Conservation (phyloP, 2,329 filamentous ascomycete species). For the Piedraia hortae region DNA sequence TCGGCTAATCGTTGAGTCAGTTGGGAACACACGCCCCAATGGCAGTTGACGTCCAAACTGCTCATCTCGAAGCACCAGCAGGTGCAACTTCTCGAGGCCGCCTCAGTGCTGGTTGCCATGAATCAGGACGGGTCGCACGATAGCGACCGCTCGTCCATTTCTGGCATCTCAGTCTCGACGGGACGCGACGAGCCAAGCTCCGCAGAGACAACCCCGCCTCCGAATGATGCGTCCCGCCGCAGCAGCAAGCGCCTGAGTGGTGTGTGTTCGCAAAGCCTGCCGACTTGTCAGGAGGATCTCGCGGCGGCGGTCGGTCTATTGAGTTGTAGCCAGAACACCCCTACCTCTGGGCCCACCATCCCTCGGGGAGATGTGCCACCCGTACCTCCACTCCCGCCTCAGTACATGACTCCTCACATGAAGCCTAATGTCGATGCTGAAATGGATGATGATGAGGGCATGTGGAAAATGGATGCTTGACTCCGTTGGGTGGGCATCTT, state of each 20-base stretch:
- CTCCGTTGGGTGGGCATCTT: no score
- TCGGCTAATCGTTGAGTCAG: slow-evolving; percentile 23
- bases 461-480: slow-evolving; percentile 94
- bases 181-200: slow-evolving; percentile 57
- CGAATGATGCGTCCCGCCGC: slow-evolving; percentile 33
- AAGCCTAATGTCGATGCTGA: slow-evolving; percentile 16
- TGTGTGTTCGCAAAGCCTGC: slow-evolving; percentile 41
- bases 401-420: slow-evolving; percentile 30
- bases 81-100: slow-evolving; percentile 87
- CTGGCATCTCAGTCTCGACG: slow-evolving; percentile 53
- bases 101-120: slow-evolving; percentile 88
- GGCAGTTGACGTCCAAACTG: slow-evolving; percentile 88
- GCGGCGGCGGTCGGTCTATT: slow-evolving; percentile 75
- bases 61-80: slow-evolving; percentile 99
- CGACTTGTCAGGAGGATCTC: slow-evolving; percentile 63
- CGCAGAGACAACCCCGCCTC: slow-evolving; percentile 75
- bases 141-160: slow-evolving; percentile 67
- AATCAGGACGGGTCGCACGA: slow-evolving; percentile 40
- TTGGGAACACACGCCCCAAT: slow-evolving; percentile 98
- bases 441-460: slow-evolving; percentile 25
- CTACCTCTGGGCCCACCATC: slow-evolving; percentile 33
- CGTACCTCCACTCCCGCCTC: slow-evolving; percentile 61
- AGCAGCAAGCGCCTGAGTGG: slow-evolving; percentile 18
- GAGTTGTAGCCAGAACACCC: slow-evolving; percentile 72
- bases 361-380: slow-evolving; percentile 53